These are phyloP conservation scores for Cryptosporidium ubiquitum DNA, from an alignment of 169 alveolate genomes.

Conservation along the genomic window DNA sequence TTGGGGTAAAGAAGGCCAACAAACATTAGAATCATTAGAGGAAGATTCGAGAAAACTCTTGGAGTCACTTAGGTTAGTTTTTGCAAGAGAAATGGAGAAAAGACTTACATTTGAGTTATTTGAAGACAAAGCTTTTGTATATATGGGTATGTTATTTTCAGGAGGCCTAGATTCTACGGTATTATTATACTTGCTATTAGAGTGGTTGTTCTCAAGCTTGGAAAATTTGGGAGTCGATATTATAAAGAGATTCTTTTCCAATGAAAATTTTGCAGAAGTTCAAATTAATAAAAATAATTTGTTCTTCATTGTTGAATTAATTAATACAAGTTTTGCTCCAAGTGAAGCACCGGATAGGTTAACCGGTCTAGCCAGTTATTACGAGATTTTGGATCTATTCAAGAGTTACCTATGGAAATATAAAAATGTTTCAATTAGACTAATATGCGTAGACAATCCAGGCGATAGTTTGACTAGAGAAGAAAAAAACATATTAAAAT, in stretches of 20 bases:
- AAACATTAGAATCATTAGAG: not conserved
- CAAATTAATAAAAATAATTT: not conserved
- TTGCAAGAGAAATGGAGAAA: not conserved
- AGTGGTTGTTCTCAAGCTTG: constrained; percentile 12
- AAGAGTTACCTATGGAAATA: not conserved
- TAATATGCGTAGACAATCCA: constrained; percentile 41
- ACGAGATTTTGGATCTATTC: constrained; percentile 34
- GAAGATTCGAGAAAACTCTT: constrained; percentile 15
- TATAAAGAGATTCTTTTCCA: not conserved
- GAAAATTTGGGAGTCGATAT: not conserved
- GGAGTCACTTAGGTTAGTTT: constrained; percentile 12
- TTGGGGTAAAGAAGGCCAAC: constrained; percentile 1
- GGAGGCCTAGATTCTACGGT: constrained; percentile 76
- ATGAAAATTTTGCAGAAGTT: not conserved
- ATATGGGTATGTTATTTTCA: constrained; percentile 69
- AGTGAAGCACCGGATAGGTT: constrained; percentile 71
- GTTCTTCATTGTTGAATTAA: constrained; percentile 38
- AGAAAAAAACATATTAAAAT: constrained; percentile 31
- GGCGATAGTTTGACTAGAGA: not conserved
- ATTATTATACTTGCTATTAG: constrained; percentile 46
- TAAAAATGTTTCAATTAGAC: constrained; percentile 25
- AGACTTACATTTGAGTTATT: not conserved
- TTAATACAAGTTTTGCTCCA: constrained; percentile 55
- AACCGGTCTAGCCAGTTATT: constrained; percentile 52
- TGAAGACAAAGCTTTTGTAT: not conserved